Percentiles rank a stretch among this genome's conserved stretches.
These are phyloP conservation scores for Hypericum perforatum DNA, from an alignment of 345 rosid species.

Conservation along the genomic window DNA sequence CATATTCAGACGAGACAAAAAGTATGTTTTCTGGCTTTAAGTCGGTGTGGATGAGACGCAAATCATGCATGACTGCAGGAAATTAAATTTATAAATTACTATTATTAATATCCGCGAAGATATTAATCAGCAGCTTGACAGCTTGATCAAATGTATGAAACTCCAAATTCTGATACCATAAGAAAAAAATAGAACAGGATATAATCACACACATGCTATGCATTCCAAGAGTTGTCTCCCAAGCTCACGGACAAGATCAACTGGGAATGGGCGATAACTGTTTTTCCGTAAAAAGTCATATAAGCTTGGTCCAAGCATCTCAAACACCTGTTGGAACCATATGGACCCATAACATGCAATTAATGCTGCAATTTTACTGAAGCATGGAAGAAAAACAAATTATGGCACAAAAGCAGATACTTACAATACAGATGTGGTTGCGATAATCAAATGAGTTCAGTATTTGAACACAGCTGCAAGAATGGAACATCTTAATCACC, in stretches of 20 bases:
- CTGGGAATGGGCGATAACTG: slow-evolving; percentile 56
- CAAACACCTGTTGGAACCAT: slow-evolving; percentile 59
- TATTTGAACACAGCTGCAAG: slow-evolving; percentile 57
- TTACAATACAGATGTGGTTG: slow-evolving; percentile 61
- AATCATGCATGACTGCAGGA: slow-evolving; percentile 58
- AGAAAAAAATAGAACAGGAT: slow-evolving; percentile 19
- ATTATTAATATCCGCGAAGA: too few relatives aligned
- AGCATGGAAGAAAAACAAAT: slow-evolving; percentile 9
- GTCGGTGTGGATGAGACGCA: slow-evolving; percentile 56
- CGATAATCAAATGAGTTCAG: slow-evolving; percentile 60
- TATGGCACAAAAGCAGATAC: slow-evolving; percentile 19
- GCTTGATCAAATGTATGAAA: too few relatives aligned
- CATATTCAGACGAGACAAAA: slow-evolving; percentile 48
- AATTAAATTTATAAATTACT: too few relatives aligned
- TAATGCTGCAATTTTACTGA: slow-evolving; percentile 17
- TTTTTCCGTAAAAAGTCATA: slow-evolving; percentile 66
- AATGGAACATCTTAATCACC: slow-evolving; percentile 20
- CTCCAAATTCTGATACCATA: too few relatives aligned
- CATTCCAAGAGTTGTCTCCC: slow-evolving; percentile 73
- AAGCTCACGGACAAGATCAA: slow-evolving; percentile 66
- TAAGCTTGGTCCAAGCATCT: slow-evolving; percentile 79
- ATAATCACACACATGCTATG: slow-evolving; percentile 55
- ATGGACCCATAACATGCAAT: slow-evolving; percentile 25
- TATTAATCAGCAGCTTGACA: too few relatives aligned
- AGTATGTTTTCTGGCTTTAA: slow-evolving; percentile 64